Base-by-base conservation (phyloP, 2,329 filamentous ascomycete species). In the Neopestalotiopsis clavispora region DNA sequence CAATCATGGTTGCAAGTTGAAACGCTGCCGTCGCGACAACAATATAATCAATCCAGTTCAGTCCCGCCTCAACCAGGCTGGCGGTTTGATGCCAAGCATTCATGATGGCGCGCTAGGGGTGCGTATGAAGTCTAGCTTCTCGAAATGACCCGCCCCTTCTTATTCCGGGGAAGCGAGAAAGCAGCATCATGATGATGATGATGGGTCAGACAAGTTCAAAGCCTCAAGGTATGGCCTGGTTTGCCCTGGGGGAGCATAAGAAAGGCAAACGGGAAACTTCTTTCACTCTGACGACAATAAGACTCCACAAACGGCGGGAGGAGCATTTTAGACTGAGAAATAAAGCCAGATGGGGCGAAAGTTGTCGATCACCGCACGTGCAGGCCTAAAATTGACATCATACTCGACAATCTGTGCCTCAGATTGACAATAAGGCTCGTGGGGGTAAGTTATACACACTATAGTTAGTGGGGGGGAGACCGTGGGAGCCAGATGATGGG, bases 351-450 rank as follows among this genome's bases (percentile, higher is more conserved):
- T 52, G 45, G 45, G n/a, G 45, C 45, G 45, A 52, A 13, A 52
- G 14, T 20, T 34, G 38, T n/a, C 42, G 42, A 65, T 52, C 42
- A 38, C 42, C 40, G 42, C 42, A 65, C 42, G 59, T 62, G 59
- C 61, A 49, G 30, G 20, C 32, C 63, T n/a, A 34, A 52, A 32
- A 42, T 70, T 65, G 66, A 66, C 66, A 70, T 66, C 66, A 69
- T 67, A 65, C 65, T 69, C 59, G 38, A 60, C 65, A 52, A 52
- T 60, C 65, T 65, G 65, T 67, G 68, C 68, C 64, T 61, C 65
- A 67, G 68, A 63, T 67, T 67, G 60, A 67, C 34, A 20, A 62
- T 40, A 38, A 60, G 32, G 40, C 23, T 68, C n/a, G 60, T 63
- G 60, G 60, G 60, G 20, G 63, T 28, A 30, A 13, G 57, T 59